These are phyloP conservation scores for Fragaria ananassa DNA, from an alignment of 306 rosid species.

Conservation along the genomic window DNA sequence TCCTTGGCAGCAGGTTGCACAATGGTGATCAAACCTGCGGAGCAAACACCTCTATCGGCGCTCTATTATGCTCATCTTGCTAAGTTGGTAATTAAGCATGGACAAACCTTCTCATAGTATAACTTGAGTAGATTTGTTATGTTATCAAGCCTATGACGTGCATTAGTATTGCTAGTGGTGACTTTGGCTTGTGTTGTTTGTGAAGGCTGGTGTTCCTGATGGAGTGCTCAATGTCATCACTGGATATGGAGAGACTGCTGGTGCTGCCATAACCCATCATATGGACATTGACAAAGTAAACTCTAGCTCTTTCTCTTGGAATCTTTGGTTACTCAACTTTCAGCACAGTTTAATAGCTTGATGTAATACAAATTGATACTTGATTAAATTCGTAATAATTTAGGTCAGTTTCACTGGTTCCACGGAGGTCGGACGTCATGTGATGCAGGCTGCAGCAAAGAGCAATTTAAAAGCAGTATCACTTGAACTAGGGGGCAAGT, in stretches of 20 bases:
- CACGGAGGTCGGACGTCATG: conserved; percentile 60
- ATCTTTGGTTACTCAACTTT: background rate
- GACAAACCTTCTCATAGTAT: background rate
- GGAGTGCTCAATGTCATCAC: conserved; percentile 84
- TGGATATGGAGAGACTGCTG: conserved; percentile 77
- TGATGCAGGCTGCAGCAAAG: conserved; percentile 76
- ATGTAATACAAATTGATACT: background rate
- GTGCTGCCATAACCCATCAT: conserved; percentile 68
- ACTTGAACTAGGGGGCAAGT: conserved; percentile 89
- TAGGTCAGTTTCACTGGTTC: conserved; percentile 88
- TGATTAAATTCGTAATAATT: background rate
- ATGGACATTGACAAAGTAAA: conserved; percentile 81
- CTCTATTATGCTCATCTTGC: conserved; percentile 76
- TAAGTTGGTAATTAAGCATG: conserved; percentile 44
- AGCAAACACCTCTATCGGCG: conserved; percentile 85
- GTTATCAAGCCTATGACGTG: background rate
- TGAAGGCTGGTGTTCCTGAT: conserved; percentile 83
- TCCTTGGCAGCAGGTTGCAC: conserved; percentile 94
- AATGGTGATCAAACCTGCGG: conserved; percentile 80
- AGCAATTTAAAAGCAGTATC: conserved; percentile 77
- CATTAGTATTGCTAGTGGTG: background rate
- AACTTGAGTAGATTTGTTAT: background rate
- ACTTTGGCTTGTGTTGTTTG: background rate
- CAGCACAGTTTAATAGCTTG: background rate
- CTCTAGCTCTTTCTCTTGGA: background rate